Percentiles rank a stretch among this genome's conserved stretches.
These are phyloP conservation scores for Pythium dissimile DNA, from an alignment of 352 stramenopile genomes.

Conservation along the genomic window DNA sequence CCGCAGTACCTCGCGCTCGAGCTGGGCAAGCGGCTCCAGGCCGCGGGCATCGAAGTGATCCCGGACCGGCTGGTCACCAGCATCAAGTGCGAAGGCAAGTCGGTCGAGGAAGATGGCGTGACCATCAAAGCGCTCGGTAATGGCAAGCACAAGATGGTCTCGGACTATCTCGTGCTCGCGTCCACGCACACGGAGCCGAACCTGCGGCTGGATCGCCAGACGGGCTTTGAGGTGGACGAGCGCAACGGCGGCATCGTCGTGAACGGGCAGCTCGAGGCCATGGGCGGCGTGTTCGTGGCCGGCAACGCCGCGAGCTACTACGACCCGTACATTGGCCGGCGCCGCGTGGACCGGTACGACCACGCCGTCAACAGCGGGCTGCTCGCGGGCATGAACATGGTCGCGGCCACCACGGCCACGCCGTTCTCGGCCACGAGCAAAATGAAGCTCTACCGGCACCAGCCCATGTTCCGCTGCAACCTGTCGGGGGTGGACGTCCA, in stretches of 20 bases:
- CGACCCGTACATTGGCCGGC: slow-evolving; percentile 80
- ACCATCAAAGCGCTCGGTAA: slow-evolving; percentile 64
- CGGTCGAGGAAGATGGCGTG: slow-evolving; percentile 36
- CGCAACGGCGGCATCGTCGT: slow-evolving; percentile 88
- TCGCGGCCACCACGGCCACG: slow-evolving; percentile 60
- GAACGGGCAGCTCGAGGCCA: slow-evolving; percentile 87
- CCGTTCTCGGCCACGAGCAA: slow-evolving; percentile 27
- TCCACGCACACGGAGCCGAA: slow-evolving; percentile 89
- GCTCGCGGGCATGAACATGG: slow-evolving; percentile 63
- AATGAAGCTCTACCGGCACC: slow-evolving; percentile 86
- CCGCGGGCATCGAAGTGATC: slow-evolving; percentile 64
- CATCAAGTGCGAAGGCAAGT: slow-evolving; percentile 47
- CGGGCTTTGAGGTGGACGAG: slow-evolving; percentile 82
- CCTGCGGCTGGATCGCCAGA: slow-evolving; percentile 55
- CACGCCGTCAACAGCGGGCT: slow-evolving; percentile 91
- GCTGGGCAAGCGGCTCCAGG: slow-evolving; percentile 47
- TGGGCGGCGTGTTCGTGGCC: slow-evolving; percentile 88
- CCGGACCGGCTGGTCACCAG: slow-evolving; percentile 75
- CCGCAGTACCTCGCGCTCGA: slow-evolving; percentile 83
- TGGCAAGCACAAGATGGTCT: slow-evolving; percentile 62
- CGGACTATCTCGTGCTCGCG: slow-evolving; percentile 91
- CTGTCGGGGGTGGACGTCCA: slow-evolving; percentile 67
- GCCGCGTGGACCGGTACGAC: slow-evolving; percentile 90
- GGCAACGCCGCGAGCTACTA: slow-evolving; percentile 89
- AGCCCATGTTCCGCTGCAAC: slow-evolving; percentile 86